phyloP scores from a whole-genome alignment of 1,284 basidiomycete species.

The Rhodotorula sp. region DNA sequence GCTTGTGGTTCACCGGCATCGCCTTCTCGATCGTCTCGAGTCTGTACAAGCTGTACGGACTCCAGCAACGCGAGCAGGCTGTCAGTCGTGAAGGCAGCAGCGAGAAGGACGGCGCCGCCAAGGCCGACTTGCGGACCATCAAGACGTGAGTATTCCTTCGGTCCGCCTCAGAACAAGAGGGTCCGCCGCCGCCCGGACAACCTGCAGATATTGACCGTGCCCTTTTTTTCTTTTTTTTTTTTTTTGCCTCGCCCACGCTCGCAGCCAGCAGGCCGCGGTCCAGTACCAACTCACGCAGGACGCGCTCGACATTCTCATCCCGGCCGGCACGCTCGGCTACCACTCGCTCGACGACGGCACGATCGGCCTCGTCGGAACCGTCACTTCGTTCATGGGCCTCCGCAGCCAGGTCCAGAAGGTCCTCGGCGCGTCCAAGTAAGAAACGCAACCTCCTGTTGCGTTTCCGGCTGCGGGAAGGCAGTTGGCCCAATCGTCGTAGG shows the following conservation, averaged over 20 bases:
- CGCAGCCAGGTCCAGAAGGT: constrained; percentile 46
- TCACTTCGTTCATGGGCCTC: constrained; percentile 54
- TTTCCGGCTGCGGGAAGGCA: background rate
- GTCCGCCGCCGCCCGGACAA: background rate
- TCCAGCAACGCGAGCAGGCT: constrained; percentile 31
- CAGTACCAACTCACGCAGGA: constrained; percentile 79
- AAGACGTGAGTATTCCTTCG: too few relatives aligned
- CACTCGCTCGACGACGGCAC: constrained; percentile 80
- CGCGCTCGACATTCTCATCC: constrained; percentile 79
- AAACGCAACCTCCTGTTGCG: background rate
- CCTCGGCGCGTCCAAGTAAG: constrained; percentile 25
- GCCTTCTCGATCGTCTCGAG: constrained; percentile 41
- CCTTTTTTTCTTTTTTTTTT: background rate
- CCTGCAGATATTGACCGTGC: too few relatives aligned
- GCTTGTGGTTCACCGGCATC: constrained; percentile 90
- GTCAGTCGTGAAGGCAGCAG: constrained; percentile 54
- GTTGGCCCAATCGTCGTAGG: background rate
- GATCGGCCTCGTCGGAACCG: constrained; percentile 72
- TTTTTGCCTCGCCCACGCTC: background rate
- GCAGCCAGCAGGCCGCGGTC: constrained; percentile 64
- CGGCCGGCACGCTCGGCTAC: constrained; percentile 76
- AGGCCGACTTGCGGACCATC: constrained; percentile 63
- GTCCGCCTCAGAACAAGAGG: too few relatives aligned
- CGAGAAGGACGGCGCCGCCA: constrained; percentile 63
- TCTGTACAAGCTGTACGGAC: constrained; percentile 39